These are phyloP conservation scores for Heliamphora pulchella DNA, from an alignment of 179 eudicot species.

Conservation along the genomic window DNA sequence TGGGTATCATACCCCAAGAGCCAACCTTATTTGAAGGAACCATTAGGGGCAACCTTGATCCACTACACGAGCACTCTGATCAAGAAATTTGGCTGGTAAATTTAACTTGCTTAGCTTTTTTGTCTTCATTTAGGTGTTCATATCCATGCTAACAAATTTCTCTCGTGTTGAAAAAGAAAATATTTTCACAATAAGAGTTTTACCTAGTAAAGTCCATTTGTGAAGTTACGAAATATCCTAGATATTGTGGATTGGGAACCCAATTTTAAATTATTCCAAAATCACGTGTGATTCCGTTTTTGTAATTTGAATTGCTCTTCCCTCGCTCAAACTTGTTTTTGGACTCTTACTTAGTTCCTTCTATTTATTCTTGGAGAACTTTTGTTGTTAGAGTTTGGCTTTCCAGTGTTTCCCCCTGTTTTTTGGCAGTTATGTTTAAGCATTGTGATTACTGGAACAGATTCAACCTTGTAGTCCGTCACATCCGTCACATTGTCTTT, in stretches of 20 bases:
- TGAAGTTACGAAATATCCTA: not conserved
- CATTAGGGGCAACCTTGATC: slow-evolving; percentile 89
- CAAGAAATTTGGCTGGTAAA: slow-evolving; percentile 85
- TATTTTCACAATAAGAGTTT: not conserved
- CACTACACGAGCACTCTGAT: slow-evolving; percentile 86
- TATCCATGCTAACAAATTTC: slow-evolving; percentile 6
- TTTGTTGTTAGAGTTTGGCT: not conserved
- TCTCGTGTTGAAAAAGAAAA: not conserved
- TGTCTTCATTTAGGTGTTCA: slow-evolving; percentile 1
- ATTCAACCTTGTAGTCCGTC: not conserved
- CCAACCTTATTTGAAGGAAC: slow-evolving; percentile 98
- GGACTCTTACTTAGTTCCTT: not conserved
- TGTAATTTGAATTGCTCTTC: not conserved
- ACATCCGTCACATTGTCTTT: slow-evolving; percentile 3
- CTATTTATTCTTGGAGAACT: not conserved
- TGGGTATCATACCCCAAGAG: slow-evolving; percentile 97
- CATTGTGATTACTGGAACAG: slow-evolving; percentile 6
- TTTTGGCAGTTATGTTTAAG: not conserved
- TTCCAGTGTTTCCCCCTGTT: not conserved
- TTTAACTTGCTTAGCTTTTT: slow-evolving; percentile 4
- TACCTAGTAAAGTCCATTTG: not conserved
- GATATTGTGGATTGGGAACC: not conserved
- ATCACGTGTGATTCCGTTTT: not conserved
- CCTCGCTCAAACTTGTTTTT: not conserved
- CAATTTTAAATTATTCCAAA: slow-evolving; percentile 8